phyloP scores from a whole-genome alignment of 768 basidiomycete species.

The Agaricus subrufescens region DNA sequence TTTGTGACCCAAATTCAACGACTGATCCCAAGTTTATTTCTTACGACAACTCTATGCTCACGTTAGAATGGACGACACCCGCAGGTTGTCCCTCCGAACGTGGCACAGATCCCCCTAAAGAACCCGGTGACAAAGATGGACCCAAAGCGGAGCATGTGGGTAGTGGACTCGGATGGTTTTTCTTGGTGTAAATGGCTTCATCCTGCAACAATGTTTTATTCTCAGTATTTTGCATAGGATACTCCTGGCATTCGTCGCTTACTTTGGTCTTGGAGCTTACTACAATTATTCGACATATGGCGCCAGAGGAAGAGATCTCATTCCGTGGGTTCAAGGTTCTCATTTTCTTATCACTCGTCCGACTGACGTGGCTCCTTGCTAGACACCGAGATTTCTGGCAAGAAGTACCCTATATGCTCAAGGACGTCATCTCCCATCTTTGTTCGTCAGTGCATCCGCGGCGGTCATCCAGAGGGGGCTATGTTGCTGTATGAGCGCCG shows the following conservation, averaged over 20 bases:
- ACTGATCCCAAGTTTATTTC: slow-evolving; percentile 49
- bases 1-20: slow-evolving; percentile 42
- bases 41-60: slow-evolving; percentile 52
- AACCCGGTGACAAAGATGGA: slow-evolving; percentile 26
- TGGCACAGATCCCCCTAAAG: slow-evolving; percentile 18
- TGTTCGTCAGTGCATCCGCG: slow-evolving; percentile 70
- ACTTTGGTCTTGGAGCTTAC: slow-evolving; percentile 78
- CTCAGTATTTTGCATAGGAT: slow-evolving; percentile 33
- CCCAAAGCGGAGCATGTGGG: slow-evolving; percentile 41
- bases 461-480: slow-evolving; percentile 60
- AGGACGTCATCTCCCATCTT: slow-evolving; percentile 72
- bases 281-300: slow-evolving; percentile 89
- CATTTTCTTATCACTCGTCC: not conserved
- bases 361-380: slow-evolving; percentile 11
- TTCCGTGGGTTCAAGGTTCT: slow-evolving; percentile 56
- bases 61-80: slow-evolving; percentile 58
- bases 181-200: slow-evolving; percentile 59
- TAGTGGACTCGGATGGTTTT: slow-evolving; percentile 86
- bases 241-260: slow-evolving; percentile 59
- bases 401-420: slow-evolving; percentile 83
- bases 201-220: not conserved
- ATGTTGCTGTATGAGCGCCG: slow-evolving; percentile 61
- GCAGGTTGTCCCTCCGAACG: slow-evolving; percentile 49
- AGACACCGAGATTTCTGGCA: slow-evolving; percentile 90
- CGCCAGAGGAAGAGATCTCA: slow-evolving; percentile 74